Base-by-base conservation (phyloP, 2,329 filamentous ascomycete genomes). In the Diaporthe citri region DNA sequence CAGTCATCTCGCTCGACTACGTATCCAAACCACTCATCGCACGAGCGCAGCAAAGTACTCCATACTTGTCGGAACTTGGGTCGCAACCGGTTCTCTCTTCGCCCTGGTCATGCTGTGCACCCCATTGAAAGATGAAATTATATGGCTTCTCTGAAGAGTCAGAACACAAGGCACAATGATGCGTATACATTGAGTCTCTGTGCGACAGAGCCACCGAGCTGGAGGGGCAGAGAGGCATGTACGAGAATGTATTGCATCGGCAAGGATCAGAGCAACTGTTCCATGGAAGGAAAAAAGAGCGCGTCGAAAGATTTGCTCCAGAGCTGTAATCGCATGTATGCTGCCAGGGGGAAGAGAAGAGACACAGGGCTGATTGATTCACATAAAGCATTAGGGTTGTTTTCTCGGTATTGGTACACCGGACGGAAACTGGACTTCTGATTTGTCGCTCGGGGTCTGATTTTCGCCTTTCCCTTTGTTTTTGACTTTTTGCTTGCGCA, bases 401-500 rank as follows among this genome's bases (percentile, higher is more conserved):
- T 43, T 57, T 64, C 57, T 64, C 43, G 71, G 57, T 60, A 41
- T 34, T 31, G 62, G 46, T 60, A 69, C 60, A 73, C 60, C 51
- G 72, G 72, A 69, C 31, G 72, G 66, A 74, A 55, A 60, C 55
- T 39, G 72, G 72, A 71, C 66, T 71, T 74, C 22, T 74, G 62
- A 70, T 74, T 74, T 62, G 64, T 69, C 9, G 2, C 41, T 34
- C 17, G 22, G 46, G 57, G 46, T 48, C 57, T 64, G 70, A 51
- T 36, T 71, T 46, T 31, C 22, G n/a, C 22, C 48, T 51, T 67
- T 46, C 52, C 22, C 43, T 71, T 48, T 36, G 64, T 64, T 57
- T 36, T 36, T 52, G 56, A 36, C 3, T 71, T 51, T 73, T 67
- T 22, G 31, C n/a, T 48, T 36, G 48, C 48, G 46, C 31, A 34